Conservation (phyloP, 495 filamentous ascomycete species). For the Penicillium pancosmium region DNA sequence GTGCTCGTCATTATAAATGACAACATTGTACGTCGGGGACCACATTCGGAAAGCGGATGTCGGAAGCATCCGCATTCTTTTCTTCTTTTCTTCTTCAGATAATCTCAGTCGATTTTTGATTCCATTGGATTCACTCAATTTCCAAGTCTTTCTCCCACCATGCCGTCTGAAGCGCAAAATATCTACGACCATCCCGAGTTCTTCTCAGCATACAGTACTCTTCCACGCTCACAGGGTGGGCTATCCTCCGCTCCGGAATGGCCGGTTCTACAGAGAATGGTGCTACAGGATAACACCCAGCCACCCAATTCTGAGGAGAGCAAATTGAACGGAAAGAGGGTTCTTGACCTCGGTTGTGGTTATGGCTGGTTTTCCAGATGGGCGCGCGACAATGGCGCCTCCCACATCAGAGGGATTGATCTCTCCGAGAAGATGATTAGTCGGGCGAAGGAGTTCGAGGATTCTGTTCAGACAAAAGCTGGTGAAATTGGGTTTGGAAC, state of each 20-base stretch:
- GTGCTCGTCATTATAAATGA: background rate
- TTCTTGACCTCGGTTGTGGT: constrained; percentile 29
- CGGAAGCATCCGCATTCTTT: background rate
- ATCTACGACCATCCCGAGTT: constrained; percentile 29
- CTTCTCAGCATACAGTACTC: constrained; percentile 23
- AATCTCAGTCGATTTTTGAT: background rate
- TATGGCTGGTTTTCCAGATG: constrained; percentile 32
- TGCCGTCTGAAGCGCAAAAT: constrained; percentile 21
- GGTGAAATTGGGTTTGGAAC: constrained; percentile 3
- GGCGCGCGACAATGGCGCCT: constrained; percentile 20
- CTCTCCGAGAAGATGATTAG: constrained; percentile 28
- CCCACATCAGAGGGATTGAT: constrained; percentile 17
- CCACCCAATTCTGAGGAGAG: background rate
- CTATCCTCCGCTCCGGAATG: constrained; percentile 25
- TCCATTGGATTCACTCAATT: background rate
- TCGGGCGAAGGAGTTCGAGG: constrained; percentile 20
- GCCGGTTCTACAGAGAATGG: constrained; percentile 22
- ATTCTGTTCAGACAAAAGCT: background rate
- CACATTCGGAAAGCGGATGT: background rate
- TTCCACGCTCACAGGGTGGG: constrained; percentile 27
- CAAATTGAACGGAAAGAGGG: background rate
- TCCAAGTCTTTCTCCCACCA: background rate
- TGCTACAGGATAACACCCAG: background rate
- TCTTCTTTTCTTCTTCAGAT: background rate
- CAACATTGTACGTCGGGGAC: background rate